phyloP scores from a whole-genome alignment of 345 rosid genomes.

The Hypericum perforatum region DNA sequence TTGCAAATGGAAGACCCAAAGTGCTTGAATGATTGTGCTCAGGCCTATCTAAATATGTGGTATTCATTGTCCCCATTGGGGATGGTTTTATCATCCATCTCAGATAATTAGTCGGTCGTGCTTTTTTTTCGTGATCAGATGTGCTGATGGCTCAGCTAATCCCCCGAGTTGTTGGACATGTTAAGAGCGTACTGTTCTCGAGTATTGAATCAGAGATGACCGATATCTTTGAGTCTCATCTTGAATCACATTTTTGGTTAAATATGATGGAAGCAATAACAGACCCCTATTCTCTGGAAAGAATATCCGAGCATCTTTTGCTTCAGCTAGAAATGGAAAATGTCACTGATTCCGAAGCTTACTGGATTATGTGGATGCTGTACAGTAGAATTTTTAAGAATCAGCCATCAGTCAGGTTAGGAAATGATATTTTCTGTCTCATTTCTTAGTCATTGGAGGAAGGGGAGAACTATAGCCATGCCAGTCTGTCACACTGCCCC shows the following conservation, averaged over 20 bases:
- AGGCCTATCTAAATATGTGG: no score
- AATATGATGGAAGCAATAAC: conserved; percentile 55
- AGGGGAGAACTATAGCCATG: no score
- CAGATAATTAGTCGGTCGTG: no score
- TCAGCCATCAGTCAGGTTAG: conserved; percentile 61
- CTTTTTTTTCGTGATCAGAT: conserved; percentile 31
- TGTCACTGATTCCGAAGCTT: conserved; percentile 68
- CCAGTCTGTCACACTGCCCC: no score
- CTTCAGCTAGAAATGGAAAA: conserved; percentile 48
- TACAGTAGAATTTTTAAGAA: conserved; percentile 36
- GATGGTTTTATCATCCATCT: no score
- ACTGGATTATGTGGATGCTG: conserved; percentile 72
- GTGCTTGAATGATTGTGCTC: no score
- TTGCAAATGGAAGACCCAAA: no score
- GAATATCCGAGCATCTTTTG: conserved; percentile 69
- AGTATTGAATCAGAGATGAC: conserved; percentile 24
- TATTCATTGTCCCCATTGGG: no score
- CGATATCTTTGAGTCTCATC: conserved; percentile 34
- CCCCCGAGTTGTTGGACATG: conserved; percentile 46
- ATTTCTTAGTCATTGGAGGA: background rate
- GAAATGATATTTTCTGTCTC: conserved; percentile 3
- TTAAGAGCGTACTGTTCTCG: conserved; percentile 42
- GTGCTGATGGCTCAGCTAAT: conserved; percentile 57
- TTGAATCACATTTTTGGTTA: conserved; percentile 48
- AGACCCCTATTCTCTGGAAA: conserved; percentile 74